These are phyloP conservation scores for Medicago ruthenica DNA, from an alignment of 306 rosid species.

Conservation along the genomic window DNA sequence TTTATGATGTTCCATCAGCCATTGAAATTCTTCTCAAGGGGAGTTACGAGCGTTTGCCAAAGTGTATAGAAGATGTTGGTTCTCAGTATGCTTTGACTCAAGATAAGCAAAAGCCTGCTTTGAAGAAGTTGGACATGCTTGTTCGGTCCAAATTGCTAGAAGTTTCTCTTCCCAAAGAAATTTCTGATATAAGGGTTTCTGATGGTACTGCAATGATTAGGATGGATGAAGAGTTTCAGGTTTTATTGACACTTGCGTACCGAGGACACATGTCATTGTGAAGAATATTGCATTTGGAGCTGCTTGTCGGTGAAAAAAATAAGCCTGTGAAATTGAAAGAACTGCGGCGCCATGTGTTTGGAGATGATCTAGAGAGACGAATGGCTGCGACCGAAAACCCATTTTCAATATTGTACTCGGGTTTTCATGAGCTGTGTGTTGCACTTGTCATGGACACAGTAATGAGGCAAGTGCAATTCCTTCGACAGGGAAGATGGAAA, in stretches of 20 bases:
- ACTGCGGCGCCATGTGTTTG: conserved; percentile 68
- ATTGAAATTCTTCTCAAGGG: conserved; percentile 87
- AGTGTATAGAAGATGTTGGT: conserved; percentile 86
- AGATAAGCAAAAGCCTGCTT: conserved; percentile 86
- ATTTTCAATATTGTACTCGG: conserved; percentile 71
- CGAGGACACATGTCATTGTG: conserved; percentile 96
- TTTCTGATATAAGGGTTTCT: conserved; percentile 72
- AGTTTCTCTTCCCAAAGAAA: conserved; percentile 79
- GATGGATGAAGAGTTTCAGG: conserved; percentile 92
- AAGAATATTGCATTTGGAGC: conserved; percentile 95
- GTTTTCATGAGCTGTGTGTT: conserved; percentile 91
- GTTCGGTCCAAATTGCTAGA: conserved; percentile 88
- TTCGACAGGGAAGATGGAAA: conserved; percentile 96
- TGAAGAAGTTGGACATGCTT: conserved; percentile 87
- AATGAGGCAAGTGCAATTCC: conserved; percentile 84
- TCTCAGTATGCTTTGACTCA: conserved; percentile 72
- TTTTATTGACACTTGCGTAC: conserved; percentile 88
- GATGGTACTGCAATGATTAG: conserved; percentile 81
- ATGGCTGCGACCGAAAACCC: conserved; percentile 96
- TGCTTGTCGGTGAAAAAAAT: conserved; percentile 90
- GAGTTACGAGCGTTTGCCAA: conserved; percentile 79
- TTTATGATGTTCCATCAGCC: conserved; percentile 96
- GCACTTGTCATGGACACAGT: conserved; percentile 93
- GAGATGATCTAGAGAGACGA: conserved; percentile 96
- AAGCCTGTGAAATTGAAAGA: conserved; percentile 75